phyloP scores from a whole-genome alignment of 2,329 filamentous ascomycete species.

The Lachnellula willkommii region DNA sequence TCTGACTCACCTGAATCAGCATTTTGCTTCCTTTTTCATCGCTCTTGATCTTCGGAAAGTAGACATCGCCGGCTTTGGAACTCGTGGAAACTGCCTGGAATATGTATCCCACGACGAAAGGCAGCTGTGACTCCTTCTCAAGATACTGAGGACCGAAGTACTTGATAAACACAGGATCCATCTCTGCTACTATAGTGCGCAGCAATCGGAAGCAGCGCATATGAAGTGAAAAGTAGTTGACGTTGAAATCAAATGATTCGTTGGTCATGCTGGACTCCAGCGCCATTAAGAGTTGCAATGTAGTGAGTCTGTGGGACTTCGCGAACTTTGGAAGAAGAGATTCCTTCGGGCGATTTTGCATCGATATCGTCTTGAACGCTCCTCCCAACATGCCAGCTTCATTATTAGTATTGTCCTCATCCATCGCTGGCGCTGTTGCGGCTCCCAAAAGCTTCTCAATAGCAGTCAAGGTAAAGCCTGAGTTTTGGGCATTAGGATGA shows the following conservation, averaged over 20 bases:
- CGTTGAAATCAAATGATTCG: not conserved
- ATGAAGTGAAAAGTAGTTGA: conserved; percentile 5
- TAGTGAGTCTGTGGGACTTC: not conserved
- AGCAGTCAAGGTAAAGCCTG: not conserved
- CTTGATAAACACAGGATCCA: not conserved
- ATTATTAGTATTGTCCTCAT: not conserved
- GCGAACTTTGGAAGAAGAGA: not conserved
- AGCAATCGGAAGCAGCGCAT: conserved; percentile 3
- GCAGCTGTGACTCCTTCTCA: not conserved
- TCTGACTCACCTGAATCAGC: not conserved
- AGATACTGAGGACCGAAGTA: not conserved
- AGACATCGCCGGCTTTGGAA: not conserved
- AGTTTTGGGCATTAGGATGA: not conserved
- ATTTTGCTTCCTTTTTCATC: not conserved
- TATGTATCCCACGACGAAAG: not conserved
- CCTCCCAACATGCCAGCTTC: not conserved
- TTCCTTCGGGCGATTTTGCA: not conserved
- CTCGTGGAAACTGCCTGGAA: not conserved
- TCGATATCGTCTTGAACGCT: not conserved
- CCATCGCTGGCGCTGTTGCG: not conserved
- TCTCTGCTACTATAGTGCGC: not conserved
- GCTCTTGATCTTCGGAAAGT: not conserved
- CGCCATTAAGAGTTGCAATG: not conserved
- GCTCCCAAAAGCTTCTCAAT: not conserved
- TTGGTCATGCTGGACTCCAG: not conserved